phyloP scores from a whole-genome alignment of 1,284 basidiomycete species.

The Pisolithus thermaeus region DNA sequence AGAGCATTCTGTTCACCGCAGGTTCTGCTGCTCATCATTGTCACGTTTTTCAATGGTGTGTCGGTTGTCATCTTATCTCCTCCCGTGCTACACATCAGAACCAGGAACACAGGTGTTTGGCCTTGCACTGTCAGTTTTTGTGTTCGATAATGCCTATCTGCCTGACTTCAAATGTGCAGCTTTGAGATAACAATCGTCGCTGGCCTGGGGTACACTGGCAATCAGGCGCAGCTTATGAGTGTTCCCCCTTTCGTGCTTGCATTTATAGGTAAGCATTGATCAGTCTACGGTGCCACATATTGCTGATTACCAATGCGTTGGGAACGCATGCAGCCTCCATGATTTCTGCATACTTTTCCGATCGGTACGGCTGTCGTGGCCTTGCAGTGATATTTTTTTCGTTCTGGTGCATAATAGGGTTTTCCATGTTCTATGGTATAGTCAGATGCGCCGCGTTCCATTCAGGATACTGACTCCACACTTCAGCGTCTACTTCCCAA shows the following conservation, averaged over 20 bases:
- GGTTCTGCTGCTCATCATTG: constrained; percentile 23
- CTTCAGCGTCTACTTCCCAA: constrained; percentile 17
- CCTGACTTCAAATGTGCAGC: constrained; percentile 20
- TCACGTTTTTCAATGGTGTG: constrained; percentile 26
- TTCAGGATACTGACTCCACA: background rate
- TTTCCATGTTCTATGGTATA: constrained; percentile 43
- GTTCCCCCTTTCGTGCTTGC: constrained; percentile 44
- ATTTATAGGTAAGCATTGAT: constrained; percentile 32
- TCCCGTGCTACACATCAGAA: constrained; percentile 10
- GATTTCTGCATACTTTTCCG: constrained; percentile 35
- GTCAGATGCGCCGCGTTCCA: constrained; percentile 2
- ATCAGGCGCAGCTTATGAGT: constrained; percentile 42
- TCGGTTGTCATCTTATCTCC: background rate
- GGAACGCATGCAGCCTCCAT: constrained; percentile 30
- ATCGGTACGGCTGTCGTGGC: constrained; percentile 41
- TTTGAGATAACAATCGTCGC: constrained; percentile 50
- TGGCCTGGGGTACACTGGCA: constrained; percentile 37
- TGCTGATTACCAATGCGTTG: background rate
- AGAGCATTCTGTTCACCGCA: constrained; percentile 35
- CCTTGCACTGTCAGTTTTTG: constrained; percentile 29
- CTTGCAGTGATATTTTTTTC: constrained; percentile 32
- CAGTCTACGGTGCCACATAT: no score
- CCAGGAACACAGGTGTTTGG: constrained; percentile 37
- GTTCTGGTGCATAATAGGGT: constrained; percentile 36
- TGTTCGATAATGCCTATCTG: background rate